A percentile compares a stretch with the other conserved stretches of the same genome.
phyloP scores from a whole-genome alignment of 441 rosid species.

The Euphorbia schlechtendalii region DNA sequence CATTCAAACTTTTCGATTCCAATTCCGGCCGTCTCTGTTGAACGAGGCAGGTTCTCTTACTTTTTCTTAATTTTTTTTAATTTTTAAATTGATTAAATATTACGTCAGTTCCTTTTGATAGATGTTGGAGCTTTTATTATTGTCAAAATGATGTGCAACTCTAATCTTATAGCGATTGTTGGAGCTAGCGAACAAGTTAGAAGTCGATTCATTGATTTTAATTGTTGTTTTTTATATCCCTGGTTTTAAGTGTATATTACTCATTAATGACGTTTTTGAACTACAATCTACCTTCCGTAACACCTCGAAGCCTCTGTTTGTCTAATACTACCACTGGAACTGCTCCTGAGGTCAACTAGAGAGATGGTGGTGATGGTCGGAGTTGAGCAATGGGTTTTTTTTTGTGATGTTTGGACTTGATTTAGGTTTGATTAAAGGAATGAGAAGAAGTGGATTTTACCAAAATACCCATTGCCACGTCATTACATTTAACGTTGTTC shows the following conservation, averaged over 20 bases:
- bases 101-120: slow-evolving; percentile 24
- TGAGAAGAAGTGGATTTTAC: too few species aligned
- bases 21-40: slow-evolving; percentile 76
- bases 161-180: slow-evolving; percentile 82
- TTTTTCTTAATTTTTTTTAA: slow-evolving; percentile 5
- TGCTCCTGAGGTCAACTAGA: too few species aligned
- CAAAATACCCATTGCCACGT: too few species aligned
- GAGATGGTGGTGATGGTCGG: too few species aligned
- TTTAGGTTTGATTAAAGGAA: too few species aligned
- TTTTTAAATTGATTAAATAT: not conserved
- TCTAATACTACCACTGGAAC: slow-evolving; percentile 61
- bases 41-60: slow-evolving; percentile 45
- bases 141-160: slow-evolving; percentile 77
- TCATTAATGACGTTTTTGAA: not conserved
- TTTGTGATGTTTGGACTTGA: too few species aligned
- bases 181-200: slow-evolving; percentile 94
- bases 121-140: slow-evolving; percentile 63
- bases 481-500: too few species aligned
- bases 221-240: not conserved
- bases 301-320: slow-evolving; percentile 80
- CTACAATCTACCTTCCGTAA: slow-evolving; percentile 58
- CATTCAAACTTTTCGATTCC: slow-evolving; percentile 72
- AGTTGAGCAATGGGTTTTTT: too few species aligned
- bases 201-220: not conserved
- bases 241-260: not conserved